Conservation (phyloP, 805 yeast genomes). For the Cyberlindnera samutprakarnensis region DNA sequence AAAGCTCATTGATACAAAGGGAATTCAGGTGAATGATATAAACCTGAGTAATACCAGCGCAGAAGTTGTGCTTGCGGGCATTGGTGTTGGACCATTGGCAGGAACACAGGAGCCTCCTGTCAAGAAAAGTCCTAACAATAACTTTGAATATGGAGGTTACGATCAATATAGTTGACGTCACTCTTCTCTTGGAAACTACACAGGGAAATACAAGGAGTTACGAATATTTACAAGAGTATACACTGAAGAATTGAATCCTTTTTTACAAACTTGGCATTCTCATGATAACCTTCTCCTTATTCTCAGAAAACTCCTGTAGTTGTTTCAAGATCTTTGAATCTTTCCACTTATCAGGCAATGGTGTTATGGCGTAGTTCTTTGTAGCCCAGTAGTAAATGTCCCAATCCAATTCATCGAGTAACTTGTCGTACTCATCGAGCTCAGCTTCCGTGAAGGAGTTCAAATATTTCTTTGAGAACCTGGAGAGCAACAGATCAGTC, state of each 20-base stretch:
- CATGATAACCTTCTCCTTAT: constrained; percentile 62
- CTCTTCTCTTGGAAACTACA: not conserved
- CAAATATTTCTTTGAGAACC: constrained; percentile 77
- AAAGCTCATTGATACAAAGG: constrained; percentile 39
- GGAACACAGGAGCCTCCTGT: constrained; percentile 17
- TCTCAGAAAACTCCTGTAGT: constrained; percentile 69
- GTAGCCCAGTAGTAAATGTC: constrained; percentile 99
- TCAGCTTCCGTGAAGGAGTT: constrained; percentile 50
- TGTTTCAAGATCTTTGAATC: constrained; percentile 51
- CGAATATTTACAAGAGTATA: not conserved
- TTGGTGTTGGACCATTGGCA: constrained; percentile 79
- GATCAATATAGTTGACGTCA: constrained; percentile 25
- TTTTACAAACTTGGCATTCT: constrained; percentile 83
- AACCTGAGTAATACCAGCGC: constrained; percentile 66
- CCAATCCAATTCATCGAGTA: constrained; percentile 97
- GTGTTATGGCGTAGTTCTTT: constrained; percentile 68
- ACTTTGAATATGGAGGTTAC: constrained; percentile 33
- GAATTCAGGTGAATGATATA: constrained; percentile 31
- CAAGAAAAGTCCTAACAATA: constrained; percentile 21
- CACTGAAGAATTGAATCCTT: too few relatives aligned
- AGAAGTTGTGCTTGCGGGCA: constrained; percentile 63
- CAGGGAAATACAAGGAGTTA: too few relatives aligned
- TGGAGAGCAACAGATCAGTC: constrained; percentile 76
- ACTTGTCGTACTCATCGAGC: constrained; percentile 75
- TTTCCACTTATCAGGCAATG: constrained; percentile 84